A percentile compares a stretch with the other conserved stretches of the same genome.
Evolutionary conservation across 1,284 basidiomycete species (phyloP).

Genomic region (Cystobasidium pallidum): DNA sequence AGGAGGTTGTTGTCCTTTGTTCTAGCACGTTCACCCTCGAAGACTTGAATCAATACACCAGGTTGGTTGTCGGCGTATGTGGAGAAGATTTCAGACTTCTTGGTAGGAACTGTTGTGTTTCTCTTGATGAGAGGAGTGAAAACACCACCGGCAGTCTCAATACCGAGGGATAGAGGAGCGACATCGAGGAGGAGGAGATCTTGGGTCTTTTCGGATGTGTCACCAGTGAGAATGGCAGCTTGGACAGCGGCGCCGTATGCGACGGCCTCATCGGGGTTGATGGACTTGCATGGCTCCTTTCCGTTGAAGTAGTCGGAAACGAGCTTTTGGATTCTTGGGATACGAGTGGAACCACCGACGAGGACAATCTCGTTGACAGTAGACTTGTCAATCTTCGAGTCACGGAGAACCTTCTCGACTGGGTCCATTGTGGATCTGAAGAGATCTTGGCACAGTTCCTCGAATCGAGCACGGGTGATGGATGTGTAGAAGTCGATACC

Average conservation of each 20-base stretch:
- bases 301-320: constrained; percentile 98
- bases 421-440: constrained; percentile 97
- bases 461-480: constrained; percentile 97
- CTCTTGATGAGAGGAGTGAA: constrained; percentile 96
- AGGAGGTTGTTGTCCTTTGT: constrained; percentile 99
- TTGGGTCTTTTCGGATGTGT: constrained; percentile 80
- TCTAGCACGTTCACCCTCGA: constrained; percentile 97
- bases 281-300: constrained; percentile 62
- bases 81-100: constrained; percentile 98
- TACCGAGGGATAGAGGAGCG: constrained; percentile 90
- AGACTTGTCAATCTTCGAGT: constrained; percentile 96
- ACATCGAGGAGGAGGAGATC: constrained; percentile 95
- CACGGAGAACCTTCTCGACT: constrained; percentile 96
- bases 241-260: constrained; percentile 99
- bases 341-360: constrained; percentile 98
- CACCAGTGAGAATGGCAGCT: constrained; percentile 93
- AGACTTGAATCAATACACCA: constrained; percentile 98
- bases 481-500: constrained; percentile 99
- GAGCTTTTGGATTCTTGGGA: constrained; percentile 95
- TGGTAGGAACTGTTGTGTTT: constrained; percentile 97
- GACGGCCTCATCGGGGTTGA: constrained; percentile 99
- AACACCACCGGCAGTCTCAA: constrained; percentile 97
- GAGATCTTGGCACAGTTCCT: constrained; percentile 95
- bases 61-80: constrained; percentile 95
- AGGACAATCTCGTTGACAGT: constrained; percentile 96